Evolutionary conservation across 768 basidiomycete genomes (phyloP).

Genomic region (Porpolomopsis calyptriformis): DNA sequence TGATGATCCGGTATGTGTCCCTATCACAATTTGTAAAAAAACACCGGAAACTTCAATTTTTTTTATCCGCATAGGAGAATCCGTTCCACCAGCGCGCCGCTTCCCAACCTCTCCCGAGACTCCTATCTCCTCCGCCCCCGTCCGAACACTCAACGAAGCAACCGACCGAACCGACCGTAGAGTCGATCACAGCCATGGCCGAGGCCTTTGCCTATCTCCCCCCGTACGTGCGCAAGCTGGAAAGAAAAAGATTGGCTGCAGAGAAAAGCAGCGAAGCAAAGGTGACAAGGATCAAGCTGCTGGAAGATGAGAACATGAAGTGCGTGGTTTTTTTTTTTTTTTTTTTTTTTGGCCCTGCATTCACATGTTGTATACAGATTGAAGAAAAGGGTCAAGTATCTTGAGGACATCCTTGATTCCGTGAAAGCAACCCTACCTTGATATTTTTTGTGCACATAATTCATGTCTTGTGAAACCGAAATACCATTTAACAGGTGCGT

Average conservation of each 20-base stretch:
- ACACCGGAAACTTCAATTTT: no score
- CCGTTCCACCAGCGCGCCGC: no score
- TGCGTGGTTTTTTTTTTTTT: constrained; percentile 5
- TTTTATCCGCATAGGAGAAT: no score
- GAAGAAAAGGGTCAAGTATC: no score
- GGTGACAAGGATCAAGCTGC: constrained; percentile 19
- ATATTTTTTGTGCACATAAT: no score
- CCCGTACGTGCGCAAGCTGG: constrained; percentile 27
- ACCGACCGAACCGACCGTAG: constrained; percentile 12
- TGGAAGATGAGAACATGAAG: constrained; percentile 21
- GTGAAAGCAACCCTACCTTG: no score
- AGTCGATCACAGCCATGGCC: constrained; percentile 16
- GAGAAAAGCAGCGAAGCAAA: constrained; percentile 27
- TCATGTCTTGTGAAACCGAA: no score
- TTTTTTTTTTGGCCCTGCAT: neutral
- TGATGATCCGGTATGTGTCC: no score
- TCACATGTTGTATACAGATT: no score
- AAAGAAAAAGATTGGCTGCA: constrained; percentile 27
- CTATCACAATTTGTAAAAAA: no score
- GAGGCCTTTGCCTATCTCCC: constrained; percentile 9
- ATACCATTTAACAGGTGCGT: no score
- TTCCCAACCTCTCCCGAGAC: no score
- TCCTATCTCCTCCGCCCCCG: neutral
- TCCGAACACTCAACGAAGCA: neutral
- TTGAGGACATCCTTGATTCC: neutral